Percentiles rank a stretch among this genome's conserved stretches.
Evolutionary conservation across 2,329 filamentous ascomycete species (phyloP).

Genomic region (Colletotrichum siamense): DNA sequence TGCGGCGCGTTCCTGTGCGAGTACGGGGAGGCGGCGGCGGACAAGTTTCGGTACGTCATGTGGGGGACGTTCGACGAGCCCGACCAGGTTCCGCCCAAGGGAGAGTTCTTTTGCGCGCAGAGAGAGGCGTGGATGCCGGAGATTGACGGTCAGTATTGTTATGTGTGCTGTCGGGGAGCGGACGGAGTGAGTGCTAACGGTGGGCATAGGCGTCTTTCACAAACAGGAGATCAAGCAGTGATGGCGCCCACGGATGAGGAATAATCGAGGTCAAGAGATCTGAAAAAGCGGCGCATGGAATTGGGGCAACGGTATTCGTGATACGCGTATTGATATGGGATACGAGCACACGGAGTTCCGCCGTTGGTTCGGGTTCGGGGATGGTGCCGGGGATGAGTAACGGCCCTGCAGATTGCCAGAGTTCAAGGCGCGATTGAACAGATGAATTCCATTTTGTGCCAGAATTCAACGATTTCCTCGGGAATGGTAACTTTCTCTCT

Average conservation of each 20-base stretch:
- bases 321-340: background rate
- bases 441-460: background rate
- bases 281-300: background rate
- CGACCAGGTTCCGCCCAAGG: slow-evolving; percentile 54
- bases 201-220: background rate
- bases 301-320: background rate
- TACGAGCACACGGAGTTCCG: background rate
- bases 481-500: background rate
- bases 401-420: background rate
- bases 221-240: slow-evolving; percentile 7
- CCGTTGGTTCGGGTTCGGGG: background rate
- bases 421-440: background rate
- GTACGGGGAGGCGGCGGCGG: slow-evolving; percentile 39
- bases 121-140: slow-evolving; percentile 56
- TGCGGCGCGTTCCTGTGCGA: slow-evolving; percentile 38
- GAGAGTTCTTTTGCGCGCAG: slow-evolving; percentile 59
- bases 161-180: background rate
- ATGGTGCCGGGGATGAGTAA: background rate
- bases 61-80: slow-evolving; percentile 56
- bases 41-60: slow-evolving; percentile 47
- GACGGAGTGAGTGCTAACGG: background rate
- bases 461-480: background rate
- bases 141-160: slow-evolving; percentile 38
- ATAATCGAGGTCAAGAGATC: background rate
- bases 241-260: background rate